Conservation (phyloP, 805 yeast genomes). For the Wickerhamiella domercqiae region DNA sequence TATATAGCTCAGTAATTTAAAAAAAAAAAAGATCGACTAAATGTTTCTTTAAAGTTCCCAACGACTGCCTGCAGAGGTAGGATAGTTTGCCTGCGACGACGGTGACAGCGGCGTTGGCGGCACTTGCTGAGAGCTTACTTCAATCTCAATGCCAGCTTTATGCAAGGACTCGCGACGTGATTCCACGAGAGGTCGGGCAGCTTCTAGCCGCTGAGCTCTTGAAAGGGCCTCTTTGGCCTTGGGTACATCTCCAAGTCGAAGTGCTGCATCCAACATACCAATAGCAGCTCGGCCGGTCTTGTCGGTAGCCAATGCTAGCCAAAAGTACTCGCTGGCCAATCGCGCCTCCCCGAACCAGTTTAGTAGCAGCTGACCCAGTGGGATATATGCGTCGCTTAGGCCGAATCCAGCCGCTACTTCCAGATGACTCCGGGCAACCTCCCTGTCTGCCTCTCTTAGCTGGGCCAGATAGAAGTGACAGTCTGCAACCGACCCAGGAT, state of each 20-base stretch:
- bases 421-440: conserved; percentile 50
- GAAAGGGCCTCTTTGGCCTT: too few species aligned
- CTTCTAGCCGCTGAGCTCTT: too few species aligned
- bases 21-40: too few species aligned
- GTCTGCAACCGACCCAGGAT: conserved; percentile 33
- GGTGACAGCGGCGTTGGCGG: too few species aligned
- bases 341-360: conserved; percentile 49
- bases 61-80: too few species aligned
- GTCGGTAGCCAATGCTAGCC: conserved; percentile 37
- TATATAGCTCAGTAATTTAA: too few species aligned
- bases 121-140: too few species aligned
- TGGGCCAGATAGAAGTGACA: conserved; percentile 70
- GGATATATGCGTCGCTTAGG: conserved; percentile 56
- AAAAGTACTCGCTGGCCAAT: conserved; percentile 73
- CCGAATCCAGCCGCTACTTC: conserved; percentile 70
- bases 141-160: too few species aligned
- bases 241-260: conserved; percentile 5
- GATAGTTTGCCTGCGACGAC: too few species aligned
- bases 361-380: conserved; percentile 65
- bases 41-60: too few species aligned
- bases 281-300: conserved; percentile 15
- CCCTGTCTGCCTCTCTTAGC: conserved; percentile 46
- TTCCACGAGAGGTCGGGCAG: too few species aligned
- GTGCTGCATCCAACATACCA: conserved; percentile 16
- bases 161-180: too few species aligned